Conservation (phyloP, 768 basidiomycete genomes). For the Tulasnella sp. region DNA sequence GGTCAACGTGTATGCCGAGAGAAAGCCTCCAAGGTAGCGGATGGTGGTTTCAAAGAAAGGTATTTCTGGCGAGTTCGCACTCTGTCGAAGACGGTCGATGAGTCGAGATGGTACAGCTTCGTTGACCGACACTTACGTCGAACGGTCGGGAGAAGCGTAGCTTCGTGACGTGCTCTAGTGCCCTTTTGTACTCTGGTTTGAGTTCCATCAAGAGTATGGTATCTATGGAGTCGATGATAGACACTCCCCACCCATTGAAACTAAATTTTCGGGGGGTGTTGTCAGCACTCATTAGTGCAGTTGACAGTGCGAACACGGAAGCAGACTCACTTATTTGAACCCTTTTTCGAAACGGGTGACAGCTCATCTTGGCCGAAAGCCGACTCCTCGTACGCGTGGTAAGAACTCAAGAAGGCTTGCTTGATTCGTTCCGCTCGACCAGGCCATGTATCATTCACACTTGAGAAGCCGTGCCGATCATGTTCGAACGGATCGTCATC, state of each 20-base stretch:
- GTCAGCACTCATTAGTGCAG: not conserved
- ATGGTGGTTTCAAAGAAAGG: conserved; percentile 86
- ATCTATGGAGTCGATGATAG: conserved; percentile 77
- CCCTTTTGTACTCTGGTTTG: conserved; percentile 45
- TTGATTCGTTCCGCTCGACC: conserved; percentile 32
- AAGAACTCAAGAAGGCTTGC: conserved; percentile 33
- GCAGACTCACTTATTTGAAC: conserved; percentile 25
- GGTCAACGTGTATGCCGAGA: conserved; percentile 72
- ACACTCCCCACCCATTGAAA: conserved; percentile 71
- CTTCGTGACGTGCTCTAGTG: conserved; percentile 37
- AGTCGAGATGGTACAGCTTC: not conserved
- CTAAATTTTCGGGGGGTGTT: not conserved
- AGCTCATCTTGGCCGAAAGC: conserved; percentile 35
- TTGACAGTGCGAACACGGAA: too few species aligned
- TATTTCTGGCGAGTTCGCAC: not conserved
- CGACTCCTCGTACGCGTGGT: conserved; percentile 33
- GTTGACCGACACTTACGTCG: not conserved
- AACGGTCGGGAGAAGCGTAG: conserved; percentile 17
- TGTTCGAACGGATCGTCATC: not conserved
- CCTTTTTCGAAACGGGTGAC: conserved; percentile 32
- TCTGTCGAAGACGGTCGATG: conserved; percentile 33
- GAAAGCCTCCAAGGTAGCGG: conserved; percentile 81
- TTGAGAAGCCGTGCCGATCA: not conserved
- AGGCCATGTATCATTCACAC: conserved; percentile 16
- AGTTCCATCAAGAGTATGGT: conserved; percentile 81